Evolutionary conservation across 2,329 filamentous ascomycete genomes (phyloP).

Genomic region (Sporothrix schenckii): DNA sequence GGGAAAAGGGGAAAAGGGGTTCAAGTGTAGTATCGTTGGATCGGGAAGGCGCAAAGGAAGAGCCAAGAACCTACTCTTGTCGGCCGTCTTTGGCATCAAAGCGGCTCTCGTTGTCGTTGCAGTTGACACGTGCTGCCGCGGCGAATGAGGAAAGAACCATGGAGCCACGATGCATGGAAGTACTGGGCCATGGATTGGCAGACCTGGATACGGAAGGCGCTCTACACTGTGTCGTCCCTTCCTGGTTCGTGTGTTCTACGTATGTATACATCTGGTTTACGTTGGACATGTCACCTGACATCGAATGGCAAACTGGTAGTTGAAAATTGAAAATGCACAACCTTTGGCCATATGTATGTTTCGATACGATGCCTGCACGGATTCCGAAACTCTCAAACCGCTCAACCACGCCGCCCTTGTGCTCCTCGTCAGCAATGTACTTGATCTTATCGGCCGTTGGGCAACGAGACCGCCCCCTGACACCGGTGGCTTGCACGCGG

Average conservation of each 20-base stretch:
- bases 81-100: conserved; percentile 26
- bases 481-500: conserved; percentile 42
- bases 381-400: conserved; percentile 33
- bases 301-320: too few relatives aligned
- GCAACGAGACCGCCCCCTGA: too few relatives aligned
- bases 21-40: neutral
- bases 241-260: too few relatives aligned
- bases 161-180: too few relatives aligned
- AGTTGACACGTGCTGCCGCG: neutral
- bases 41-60: neutral
- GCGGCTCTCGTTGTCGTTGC: conserved; percentile 19
- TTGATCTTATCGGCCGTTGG: conserved; percentile 36
- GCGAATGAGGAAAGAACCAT: neutral
- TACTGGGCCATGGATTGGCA: too few relatives aligned
- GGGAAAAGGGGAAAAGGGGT: too few relatives aligned
- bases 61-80: neutral
- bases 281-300: too few relatives aligned
- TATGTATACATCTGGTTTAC: too few relatives aligned
- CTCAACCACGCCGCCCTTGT: conserved; percentile 35
- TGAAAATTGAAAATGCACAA: too few relatives aligned
- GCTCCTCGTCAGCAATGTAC: conserved; percentile 35
- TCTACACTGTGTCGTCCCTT: too few relatives aligned
- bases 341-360: too few relatives aligned
- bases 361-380: conserved; percentile 28
- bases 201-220: too few relatives aligned